These are phyloP conservation scores for Epithele typhae DNA, from an alignment of 768 basidiomycete species.

Conservation along the genomic window DNA sequence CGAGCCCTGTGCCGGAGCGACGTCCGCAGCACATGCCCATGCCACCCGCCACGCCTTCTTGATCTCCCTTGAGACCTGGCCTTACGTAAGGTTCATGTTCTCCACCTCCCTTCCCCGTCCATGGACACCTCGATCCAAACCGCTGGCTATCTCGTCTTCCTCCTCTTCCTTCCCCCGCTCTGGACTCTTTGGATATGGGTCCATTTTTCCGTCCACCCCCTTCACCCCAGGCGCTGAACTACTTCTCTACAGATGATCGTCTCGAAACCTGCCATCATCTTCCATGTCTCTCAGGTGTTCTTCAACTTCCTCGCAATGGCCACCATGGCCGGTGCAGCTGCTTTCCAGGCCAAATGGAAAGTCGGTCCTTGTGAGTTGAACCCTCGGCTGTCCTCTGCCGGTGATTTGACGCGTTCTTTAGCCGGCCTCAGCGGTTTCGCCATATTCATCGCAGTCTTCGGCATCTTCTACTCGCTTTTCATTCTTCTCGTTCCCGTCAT, in stretches of 20 bases:
- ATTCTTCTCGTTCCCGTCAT: conserved; percentile 74
- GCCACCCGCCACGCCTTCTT: neutral
- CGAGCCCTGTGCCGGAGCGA: no score
- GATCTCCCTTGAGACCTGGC: no score
- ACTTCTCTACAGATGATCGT: conserved; percentile 68
- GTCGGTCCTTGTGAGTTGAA: conserved; percentile 80
- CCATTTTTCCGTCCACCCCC: conserved; percentile 14
- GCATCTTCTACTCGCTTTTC: conserved; percentile 70
- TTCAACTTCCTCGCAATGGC: conserved; percentile 92
- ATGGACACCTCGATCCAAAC: conserved; percentile 24
- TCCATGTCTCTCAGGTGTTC: conserved; percentile 76
- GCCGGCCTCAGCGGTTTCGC: conserved; percentile 87
- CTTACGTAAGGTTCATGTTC: conserved; percentile 49
- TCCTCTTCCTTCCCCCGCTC: conserved; percentile 61
- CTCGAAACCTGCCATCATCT: conserved; percentile 76
- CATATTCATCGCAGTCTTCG: conserved; percentile 69
- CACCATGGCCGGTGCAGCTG: conserved; percentile 85
- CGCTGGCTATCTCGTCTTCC: conserved; percentile 50
- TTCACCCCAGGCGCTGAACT: conserved; percentile 15
- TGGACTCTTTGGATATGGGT: conserved; percentile 74
- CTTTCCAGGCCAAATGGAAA: conserved; percentile 81
- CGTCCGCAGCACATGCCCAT: neutral
- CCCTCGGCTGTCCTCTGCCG: neutral
- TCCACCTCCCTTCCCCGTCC: conserved; percentile 23
- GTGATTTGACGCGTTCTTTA: conserved; percentile 26